Percentiles rank a stretch among this genome's conserved stretches.
Conservation (phyloP, 805 yeast species). For the Suhomyces sp. region DNA sequence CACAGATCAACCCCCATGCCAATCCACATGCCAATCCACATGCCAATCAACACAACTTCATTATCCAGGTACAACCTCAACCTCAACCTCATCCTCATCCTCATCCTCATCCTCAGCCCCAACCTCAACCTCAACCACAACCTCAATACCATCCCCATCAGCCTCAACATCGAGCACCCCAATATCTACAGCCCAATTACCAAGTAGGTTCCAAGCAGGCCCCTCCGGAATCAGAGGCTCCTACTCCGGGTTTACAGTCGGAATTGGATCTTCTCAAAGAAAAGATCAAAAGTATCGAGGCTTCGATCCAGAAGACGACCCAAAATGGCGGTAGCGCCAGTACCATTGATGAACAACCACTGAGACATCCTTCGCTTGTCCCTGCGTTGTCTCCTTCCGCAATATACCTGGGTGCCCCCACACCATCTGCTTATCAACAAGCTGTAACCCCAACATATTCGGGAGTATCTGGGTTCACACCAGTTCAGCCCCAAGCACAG, state of each 20-base stretch:
- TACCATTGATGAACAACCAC: not conserved
- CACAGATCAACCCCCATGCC: no score
- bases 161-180: not conserved
- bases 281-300: conserved; percentile 47
- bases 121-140: not conserved
- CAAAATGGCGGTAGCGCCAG: conserved; percentile 17
- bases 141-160: not conserved
- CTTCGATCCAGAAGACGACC: conserved; percentile 40
- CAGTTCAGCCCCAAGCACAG: no score
- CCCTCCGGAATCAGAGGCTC: not conserved
- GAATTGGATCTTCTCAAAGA: conserved; percentile 36
- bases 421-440: no score
- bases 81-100: not conserved
- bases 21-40: no score
- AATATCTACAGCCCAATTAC: not conserved
- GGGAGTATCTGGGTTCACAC: no score
- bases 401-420: not conserved
- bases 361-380: no score
- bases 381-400: not conserved
- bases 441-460: no score
- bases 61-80: no score
- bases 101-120: not conserved
- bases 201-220: no score
- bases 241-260: not conserved
- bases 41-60: no score